Evolutionary conservation across 2,329 filamentous ascomycete genomes (phyloP).

Genomic region (Colletotrichum simmondsii): DNA sequence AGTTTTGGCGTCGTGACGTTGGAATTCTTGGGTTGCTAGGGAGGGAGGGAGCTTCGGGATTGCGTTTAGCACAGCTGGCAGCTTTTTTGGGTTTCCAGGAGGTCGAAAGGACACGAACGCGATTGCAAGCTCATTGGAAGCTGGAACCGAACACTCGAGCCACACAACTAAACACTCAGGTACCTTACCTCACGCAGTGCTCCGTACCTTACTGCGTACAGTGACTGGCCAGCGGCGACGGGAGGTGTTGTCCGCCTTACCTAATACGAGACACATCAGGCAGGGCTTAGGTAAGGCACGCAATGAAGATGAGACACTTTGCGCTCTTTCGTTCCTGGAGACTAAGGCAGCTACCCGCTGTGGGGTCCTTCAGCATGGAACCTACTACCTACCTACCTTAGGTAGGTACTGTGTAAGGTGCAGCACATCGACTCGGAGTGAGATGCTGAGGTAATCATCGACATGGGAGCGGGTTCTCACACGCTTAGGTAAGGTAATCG

Average conservation of each 20-base stretch:
- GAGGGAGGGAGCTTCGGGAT: slow-evolving; percentile 21
- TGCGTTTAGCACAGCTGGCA: slow-evolving; percentile 25
- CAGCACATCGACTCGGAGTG: not conserved
- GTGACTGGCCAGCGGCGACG: too few species aligned
- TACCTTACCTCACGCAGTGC: too few species aligned
- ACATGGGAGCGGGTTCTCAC: too few species aligned
- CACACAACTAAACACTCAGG: not conserved
- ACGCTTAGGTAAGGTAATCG: slow-evolving; percentile 17
- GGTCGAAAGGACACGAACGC: slow-evolving; percentile 41
- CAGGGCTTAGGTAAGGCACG: not conserved
- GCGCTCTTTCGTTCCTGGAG: slow-evolving; percentile 3
- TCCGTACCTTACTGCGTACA: too few species aligned
- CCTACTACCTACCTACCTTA: too few species aligned
- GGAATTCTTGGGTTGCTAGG: slow-evolving; percentile 4
- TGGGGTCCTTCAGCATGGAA: not conserved
- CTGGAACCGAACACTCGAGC: slow-evolving; percentile 22
- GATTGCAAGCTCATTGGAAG: slow-evolving; percentile 39
- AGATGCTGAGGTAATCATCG: too few species aligned
- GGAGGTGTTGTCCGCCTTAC: not conserved
- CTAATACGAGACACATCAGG: not conserved
- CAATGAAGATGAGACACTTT: not conserved
- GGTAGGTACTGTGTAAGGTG: not conserved
- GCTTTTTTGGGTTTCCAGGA: slow-evolving; percentile 21
- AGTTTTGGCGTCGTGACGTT: slow-evolving; percentile 1
- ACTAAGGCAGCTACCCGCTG: slow-evolving; percentile 18